Evolutionary conservation across 2,329 filamentous ascomycete genomes (phyloP).

Genomic region (Amylocarpus encephaloides): DNA sequence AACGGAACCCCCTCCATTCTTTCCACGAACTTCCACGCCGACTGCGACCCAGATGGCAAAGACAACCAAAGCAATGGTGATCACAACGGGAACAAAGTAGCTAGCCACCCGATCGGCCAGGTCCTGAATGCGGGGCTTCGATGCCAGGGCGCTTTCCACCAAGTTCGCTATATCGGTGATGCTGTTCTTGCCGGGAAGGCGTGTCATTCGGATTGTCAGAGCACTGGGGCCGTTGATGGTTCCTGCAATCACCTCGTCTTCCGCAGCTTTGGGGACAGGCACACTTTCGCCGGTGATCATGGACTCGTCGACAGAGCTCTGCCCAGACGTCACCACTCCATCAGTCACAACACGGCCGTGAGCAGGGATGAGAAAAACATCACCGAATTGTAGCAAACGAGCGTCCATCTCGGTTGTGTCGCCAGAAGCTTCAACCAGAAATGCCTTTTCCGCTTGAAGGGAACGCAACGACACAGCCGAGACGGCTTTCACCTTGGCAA

Average conservation of each 20-base stretch:
- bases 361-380: constrained; percentile 57
- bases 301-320: constrained; percentile 66
- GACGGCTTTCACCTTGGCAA: constrained; percentile 48
- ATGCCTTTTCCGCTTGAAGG: constrained; percentile 51
- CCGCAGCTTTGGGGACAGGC: constrained; percentile 51
- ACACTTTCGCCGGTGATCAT: constrained; percentile 69
- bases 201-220: constrained; percentile 52
- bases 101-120: constrained; percentile 61
- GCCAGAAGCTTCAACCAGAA: constrained; percentile 38
- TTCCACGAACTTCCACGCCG: constrained; percentile 37
- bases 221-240: constrained; percentile 60
- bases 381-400: constrained; percentile 63
- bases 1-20: constrained; percentile 44
- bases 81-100: constrained; percentile 63
- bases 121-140: constrained; percentile 62
- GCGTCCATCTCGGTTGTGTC: constrained; percentile 51
- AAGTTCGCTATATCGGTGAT: constrained; percentile 62
- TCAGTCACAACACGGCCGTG: constrained; percentile 60
- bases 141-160: constrained; percentile 64
- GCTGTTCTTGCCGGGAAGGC: constrained; percentile 65
- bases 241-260: constrained; percentile 57
- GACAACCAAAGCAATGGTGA: constrained; percentile 48
- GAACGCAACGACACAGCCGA: constrained; percentile 50
- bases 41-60: constrained; percentile 62
- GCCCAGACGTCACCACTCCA: constrained; percentile 56